Evolutionary conservation across 176 grass and related monocot genomes (phyloP).

Genomic region (Secale cereale): DNA sequence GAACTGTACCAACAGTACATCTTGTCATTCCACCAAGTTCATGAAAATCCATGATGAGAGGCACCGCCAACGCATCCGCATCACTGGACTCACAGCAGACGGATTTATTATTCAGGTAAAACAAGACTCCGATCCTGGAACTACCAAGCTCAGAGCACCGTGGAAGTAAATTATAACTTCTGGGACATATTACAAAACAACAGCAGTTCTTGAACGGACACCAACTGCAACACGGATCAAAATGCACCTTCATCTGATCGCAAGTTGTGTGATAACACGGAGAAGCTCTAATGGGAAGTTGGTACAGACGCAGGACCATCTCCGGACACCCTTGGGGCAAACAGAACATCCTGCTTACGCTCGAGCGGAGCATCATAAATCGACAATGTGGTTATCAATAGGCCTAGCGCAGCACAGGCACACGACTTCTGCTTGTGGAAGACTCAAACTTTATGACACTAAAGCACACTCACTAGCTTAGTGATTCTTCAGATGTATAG

Average conservation of each 20-base stretch:
- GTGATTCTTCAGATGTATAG: constrained; percentile 9
- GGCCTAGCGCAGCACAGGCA: background rate
- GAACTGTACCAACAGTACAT: background rate
- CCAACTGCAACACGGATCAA: background rate
- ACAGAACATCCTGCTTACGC: background rate
- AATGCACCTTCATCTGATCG: background rate
- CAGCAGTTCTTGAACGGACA: background rate
- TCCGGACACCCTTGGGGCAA: background rate
- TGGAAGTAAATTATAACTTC: background rate
- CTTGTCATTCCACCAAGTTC: background rate
- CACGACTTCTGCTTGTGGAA: background rate
- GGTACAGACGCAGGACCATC: background rate
- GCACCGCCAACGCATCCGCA: too few species aligned
- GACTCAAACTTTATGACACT: background rate
- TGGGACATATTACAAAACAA: background rate
- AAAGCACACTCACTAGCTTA: background rate
- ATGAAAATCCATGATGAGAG: background rate
- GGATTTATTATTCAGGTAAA: constrained; percentile 16
- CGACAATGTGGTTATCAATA: background rate
- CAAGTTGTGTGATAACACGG: background rate
- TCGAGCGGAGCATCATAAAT: background rate
- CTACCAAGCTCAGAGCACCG: background rate
- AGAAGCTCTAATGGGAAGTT: background rate
- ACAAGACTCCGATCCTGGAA: background rate
- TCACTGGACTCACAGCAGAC: background rate